Percentiles rank a stretch among this genome's conserved stretches.
These are phyloP conservation scores for Akanthomyces dipterigenus DNA, from an alignment of 2,329 filamentous ascomycete species.

Conservation along the genomic window DNA sequence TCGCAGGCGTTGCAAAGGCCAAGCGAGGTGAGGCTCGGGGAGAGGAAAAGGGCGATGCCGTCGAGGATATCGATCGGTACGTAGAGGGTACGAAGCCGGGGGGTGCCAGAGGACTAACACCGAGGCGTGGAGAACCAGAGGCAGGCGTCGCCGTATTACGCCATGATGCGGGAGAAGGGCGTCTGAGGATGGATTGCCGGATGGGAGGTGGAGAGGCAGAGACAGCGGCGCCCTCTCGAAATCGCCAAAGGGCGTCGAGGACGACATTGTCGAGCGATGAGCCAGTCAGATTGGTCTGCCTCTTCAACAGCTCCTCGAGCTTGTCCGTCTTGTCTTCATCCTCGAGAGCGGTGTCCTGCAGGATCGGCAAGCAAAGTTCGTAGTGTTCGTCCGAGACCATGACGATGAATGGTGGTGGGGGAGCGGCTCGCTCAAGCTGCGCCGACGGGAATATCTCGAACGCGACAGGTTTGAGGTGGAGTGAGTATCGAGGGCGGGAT, in stretches of 20 bases:
- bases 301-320: slow-evolving; percentile 77
- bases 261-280: slow-evolving; percentile 81
- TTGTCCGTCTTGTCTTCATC: slow-evolving; percentile 95
- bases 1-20: slow-evolving; percentile 79
- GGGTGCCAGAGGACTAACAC: slow-evolving; percentile 75
- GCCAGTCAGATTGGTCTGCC: slow-evolving; percentile 69
- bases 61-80: slow-evolving; percentile 67
- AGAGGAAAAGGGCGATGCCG: slow-evolving; percentile 86
- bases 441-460: not conserved
- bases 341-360: slow-evolving; percentile 74
- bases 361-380: slow-evolving; percentile 81
- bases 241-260: slow-evolving; percentile 84
- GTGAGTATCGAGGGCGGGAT: not conserved
- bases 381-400: slow-evolving; percentile 95
- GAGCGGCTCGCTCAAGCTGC: not conserved
- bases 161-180: slow-evolving; percentile 91
- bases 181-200: slow-evolving; percentile 82
- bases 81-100: slow-evolving; percentile 75
- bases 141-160: slow-evolving; percentile 75
- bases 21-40: slow-evolving; percentile 88
- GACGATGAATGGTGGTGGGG: slow-evolving; percentile 20
- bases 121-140: slow-evolving; percentile 73
- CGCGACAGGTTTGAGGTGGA: not conserved
- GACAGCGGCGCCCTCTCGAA: slow-evolving; percentile 58
- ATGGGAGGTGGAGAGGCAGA: slow-evolving; percentile 74